Conservation (phyloP, 768 basidiomycete genomes). For the Tricholoma furcatifolium region DNA sequence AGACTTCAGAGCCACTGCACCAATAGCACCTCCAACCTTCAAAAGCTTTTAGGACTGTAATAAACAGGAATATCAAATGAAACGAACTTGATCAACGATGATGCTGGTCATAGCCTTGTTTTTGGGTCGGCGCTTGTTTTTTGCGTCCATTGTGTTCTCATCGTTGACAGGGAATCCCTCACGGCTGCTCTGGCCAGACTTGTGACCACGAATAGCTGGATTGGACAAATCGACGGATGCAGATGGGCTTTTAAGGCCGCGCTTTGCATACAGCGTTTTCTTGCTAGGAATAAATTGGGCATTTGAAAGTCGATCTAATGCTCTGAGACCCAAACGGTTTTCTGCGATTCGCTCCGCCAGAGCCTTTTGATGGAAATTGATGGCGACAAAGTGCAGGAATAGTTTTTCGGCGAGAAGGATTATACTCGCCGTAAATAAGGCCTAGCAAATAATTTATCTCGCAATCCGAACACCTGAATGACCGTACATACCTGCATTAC, state of each 20-base stretch:
- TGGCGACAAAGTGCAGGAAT: slow-evolving; percentile 73
- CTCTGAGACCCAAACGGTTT: slow-evolving; percentile 67
- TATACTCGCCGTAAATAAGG: slow-evolving; percentile 42
- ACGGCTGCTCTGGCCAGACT: slow-evolving; percentile 12
- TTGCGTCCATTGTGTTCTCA: slow-evolving; percentile 5
- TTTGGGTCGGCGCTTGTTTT: slow-evolving; percentile 29
- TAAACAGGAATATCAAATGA: background rate
- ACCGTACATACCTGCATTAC: slow-evolving; percentile 57
- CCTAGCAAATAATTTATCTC: slow-evolving; percentile 24
- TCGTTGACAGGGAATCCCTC: slow-evolving; percentile 17
- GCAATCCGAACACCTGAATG: background rate
- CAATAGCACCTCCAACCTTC: slow-evolving; percentile 60
- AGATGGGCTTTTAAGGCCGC: slow-evolving; percentile 42
- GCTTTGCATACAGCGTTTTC: slow-evolving; percentile 39
- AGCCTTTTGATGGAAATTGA: slow-evolving; percentile 77
- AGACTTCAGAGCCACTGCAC: slow-evolving; percentile 68
- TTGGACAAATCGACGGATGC: slow-evolving; percentile 33
- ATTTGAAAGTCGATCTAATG: slow-evolving; percentile 70
- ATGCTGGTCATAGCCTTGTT: slow-evolving; percentile 58
- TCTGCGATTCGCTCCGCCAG: slow-evolving; percentile 71
- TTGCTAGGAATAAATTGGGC: slow-evolving; percentile 46
- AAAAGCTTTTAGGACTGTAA: background rate
- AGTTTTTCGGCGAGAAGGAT: slow-evolving; percentile 48
- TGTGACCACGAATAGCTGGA: slow-evolving; percentile 13
- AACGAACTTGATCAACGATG: slow-evolving; percentile 63